phyloP scores from a whole-genome alignment of 495 filamentous ascomycete genomes.

The Neurospora sp. region DNA sequence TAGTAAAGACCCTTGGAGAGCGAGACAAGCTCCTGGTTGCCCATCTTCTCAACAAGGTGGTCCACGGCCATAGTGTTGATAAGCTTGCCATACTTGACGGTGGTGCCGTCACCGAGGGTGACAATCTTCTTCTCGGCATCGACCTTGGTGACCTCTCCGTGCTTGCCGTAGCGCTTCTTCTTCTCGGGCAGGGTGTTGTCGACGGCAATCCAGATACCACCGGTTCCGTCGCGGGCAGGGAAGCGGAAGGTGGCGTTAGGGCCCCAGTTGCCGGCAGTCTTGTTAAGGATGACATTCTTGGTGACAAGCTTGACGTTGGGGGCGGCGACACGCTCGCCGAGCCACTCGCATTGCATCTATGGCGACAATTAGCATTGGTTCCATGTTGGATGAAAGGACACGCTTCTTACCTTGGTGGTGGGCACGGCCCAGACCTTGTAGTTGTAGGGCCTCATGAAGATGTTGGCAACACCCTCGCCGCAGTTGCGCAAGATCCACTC shows the following conservation, averaged over 20 bases:
- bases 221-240: constrained; percentile 88
- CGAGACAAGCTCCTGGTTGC: constrained; percentile 67
- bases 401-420: constrained; percentile 75
- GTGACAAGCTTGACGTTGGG: constrained; percentile 94
- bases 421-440: constrained; percentile 99
- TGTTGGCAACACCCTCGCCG: constrained; percentile 80
- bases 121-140: constrained; percentile 77
- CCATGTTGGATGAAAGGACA: neutral
- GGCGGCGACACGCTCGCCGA: constrained; percentile 95
- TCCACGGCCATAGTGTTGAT: constrained; percentile 96
- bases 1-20: constrained; percentile 93
- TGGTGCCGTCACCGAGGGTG: constrained; percentile 73
- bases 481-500: constrained; percentile 96
- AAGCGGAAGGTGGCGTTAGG: constrained; percentile 98
- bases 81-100: constrained; percentile 85
- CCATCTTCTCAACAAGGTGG: constrained; percentile 76
- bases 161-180: constrained; percentile 80
- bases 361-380: constrained; percentile 1
- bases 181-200: constrained; percentile 86
- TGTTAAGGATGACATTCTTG: constrained; percentile 90
- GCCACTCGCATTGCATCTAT: constrained; percentile 99
- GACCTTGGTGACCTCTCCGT: constrained; percentile 75
- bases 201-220: constrained; percentile 98
- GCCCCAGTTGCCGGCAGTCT: constrained; percentile 95
- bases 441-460: constrained; percentile 99